Conservation (phyloP, 2,329 filamentous ascomycete genomes). For the Corinectria fuckeliana region DNA sequence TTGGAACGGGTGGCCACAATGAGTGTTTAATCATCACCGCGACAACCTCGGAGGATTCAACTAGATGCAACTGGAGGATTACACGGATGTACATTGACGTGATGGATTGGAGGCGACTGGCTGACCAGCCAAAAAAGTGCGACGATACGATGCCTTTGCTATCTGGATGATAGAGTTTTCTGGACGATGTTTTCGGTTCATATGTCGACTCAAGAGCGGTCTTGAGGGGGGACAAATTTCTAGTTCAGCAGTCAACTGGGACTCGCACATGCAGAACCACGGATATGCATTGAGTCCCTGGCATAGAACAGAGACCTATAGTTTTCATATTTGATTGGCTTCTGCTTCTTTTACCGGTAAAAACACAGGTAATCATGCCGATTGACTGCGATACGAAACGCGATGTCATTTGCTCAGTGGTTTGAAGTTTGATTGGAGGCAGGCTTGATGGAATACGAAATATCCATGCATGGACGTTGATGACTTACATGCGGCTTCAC, state of each 20-base stretch:
- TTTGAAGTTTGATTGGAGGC: not conserved
- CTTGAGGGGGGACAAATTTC: slow-evolving; percentile 15
- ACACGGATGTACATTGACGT: slow-evolving; percentile 24
- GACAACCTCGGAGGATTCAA: slow-evolving; percentile 15
- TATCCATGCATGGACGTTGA: too few relatives aligned
- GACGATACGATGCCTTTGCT: slow-evolving; percentile 6
- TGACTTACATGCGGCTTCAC: not conserved
- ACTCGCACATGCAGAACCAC: slow-evolving; percentile 31
- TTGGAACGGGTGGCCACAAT: slow-evolving; percentile 1
- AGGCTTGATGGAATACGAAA: too few relatives aligned
- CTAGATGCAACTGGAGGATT: slow-evolving; percentile 18
- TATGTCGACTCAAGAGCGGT: slow-evolving; percentile 29
- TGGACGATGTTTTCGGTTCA: slow-evolving; percentile 22
- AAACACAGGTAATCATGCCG: not conserved
- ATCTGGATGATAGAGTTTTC: slow-evolving; percentile 32
- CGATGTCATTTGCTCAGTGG: not conserved
- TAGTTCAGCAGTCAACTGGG: slow-evolving; percentile 23
- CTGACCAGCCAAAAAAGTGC: slow-evolving; percentile 9
- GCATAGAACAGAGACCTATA: slow-evolving; percentile 21
- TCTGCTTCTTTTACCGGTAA: slow-evolving; percentile 1
- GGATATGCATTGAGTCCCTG: slow-evolving; percentile 32
- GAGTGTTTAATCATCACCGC: slow-evolving; percentile 22
- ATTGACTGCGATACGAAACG: not conserved
- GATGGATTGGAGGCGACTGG: slow-evolving; percentile 15
- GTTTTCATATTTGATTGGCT: slow-evolving; percentile 22